phyloP scores from a whole-genome alignment of 2,329 filamentous ascomycete genomes.

The Aspergillus sp. region DNA sequence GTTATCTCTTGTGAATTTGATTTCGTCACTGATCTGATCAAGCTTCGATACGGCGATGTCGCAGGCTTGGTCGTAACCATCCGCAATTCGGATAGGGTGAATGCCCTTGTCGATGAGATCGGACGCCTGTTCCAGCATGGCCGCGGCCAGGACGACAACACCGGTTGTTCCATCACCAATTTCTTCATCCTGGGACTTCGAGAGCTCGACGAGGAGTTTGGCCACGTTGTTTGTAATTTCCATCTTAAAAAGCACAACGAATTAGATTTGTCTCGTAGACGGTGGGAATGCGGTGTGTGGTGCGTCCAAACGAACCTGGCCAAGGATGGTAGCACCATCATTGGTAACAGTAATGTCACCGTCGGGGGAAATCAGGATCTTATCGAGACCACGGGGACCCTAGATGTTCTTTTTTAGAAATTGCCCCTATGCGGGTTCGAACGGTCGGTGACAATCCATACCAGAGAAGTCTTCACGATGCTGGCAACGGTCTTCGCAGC shows the following conservation, averaged over 20 bases:
- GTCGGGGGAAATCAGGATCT: conserved; percentile 97
- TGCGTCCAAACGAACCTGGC: conserved; percentile 54
- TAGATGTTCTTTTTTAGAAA: conserved; percentile 26
- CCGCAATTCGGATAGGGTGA: conserved; percentile 96
- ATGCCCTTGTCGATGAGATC: conserved; percentile 99
- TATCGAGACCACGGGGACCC: conserved; percentile 94
- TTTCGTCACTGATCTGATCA: conserved; percentile 87
- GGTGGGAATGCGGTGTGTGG: neutral
- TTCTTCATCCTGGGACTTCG: conserved; percentile 97
- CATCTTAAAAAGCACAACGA: conserved; percentile 62
- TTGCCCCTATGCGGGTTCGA: neutral
- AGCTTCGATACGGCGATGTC: conserved; percentile 93
- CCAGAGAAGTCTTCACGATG: conserved; percentile 93
- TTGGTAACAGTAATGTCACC: conserved; percentile 99
- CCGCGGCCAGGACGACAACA: conserved; percentile 92
- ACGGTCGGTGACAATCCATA: conserved; percentile 36
- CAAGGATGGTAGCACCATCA: conserved; percentile 94
- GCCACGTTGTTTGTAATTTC: conserved; percentile 98
- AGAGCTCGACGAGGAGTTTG: conserved; percentile 93
- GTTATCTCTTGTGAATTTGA: conserved; percentile 77
- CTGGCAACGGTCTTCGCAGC: conserved; percentile 94
- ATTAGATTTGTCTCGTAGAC: neutral
- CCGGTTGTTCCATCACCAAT: conserved; percentile 98
- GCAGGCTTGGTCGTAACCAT: conserved; percentile 96
- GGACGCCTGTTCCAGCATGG: conserved; percentile 91